phyloP scores from a whole-genome alignment of 306 rosid species.

The Cucurbita argyrosperma region DNA sequence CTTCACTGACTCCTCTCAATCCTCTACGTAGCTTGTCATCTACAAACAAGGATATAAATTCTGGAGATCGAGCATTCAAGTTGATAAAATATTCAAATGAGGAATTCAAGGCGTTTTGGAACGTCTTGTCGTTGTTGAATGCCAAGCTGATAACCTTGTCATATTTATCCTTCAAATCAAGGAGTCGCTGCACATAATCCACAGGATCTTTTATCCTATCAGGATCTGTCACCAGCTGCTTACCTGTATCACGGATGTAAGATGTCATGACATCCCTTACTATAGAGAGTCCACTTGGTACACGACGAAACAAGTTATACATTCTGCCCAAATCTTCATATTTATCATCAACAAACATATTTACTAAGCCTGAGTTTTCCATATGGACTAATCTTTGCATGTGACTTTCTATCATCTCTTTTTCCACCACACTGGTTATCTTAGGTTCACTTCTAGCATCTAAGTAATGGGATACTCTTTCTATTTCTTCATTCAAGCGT shows the following conservation, averaged over 20 bases:
- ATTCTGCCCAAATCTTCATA: conserved; percentile 68
- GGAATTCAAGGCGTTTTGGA: conserved; percentile 83
- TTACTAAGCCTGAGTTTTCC: conserved; percentile 72
- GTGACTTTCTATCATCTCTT: conserved; percentile 73
- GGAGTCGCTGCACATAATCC: conserved; percentile 68
- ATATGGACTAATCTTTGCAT: conserved; percentile 64
- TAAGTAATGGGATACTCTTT: conserved; percentile 79
- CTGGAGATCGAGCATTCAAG: conserved; percentile 61
- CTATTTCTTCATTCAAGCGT: conserved; percentile 73
- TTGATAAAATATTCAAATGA: conserved; percentile 72
- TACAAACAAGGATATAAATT: conserved; percentile 70
- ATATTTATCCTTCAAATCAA: conserved; percentile 68
- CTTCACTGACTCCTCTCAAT: conserved; percentile 76
- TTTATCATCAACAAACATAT: conserved; percentile 67
- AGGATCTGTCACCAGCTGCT: conserved; percentile 69
- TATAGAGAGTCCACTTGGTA: conserved; percentile 35
- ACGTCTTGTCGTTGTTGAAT: conserved; percentile 75
- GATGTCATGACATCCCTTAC: conserved; percentile 68
- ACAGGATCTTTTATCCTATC: conserved; percentile 76
- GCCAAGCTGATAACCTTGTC: conserved; percentile 53
- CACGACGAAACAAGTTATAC: conserved; percentile 65
- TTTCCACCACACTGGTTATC: conserved; percentile 57
- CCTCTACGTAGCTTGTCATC: conserved; percentile 75
- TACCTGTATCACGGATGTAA: conserved; percentile 57
- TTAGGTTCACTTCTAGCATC: conserved; percentile 54